Percentiles rank a stretch among this genome's conserved stretches.
Conservation (phyloP, 2,329 filamentous ascomycete species). For the Sporothrix luriei region DNA sequence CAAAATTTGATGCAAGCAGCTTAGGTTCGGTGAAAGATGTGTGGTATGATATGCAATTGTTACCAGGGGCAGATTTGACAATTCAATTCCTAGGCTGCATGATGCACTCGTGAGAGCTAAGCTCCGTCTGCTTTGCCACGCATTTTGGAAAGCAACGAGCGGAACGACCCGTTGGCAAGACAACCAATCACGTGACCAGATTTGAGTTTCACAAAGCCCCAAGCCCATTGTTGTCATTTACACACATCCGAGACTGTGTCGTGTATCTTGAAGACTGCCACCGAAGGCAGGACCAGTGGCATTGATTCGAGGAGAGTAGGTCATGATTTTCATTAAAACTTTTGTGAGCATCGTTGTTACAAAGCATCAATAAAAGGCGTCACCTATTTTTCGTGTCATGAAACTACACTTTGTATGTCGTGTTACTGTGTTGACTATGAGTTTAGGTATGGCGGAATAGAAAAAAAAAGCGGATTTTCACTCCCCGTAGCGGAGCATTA, state of each 20-base stretch:
- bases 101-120: not conserved
- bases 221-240: too few relatives aligned
- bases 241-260: not conserved
- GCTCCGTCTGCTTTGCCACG: not conserved
- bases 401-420: not conserved
- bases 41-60: not conserved
- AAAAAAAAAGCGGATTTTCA: not conserved
- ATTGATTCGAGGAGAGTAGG: not conserved
- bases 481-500: not conserved
- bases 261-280: not conserved
- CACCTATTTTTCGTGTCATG: not conserved
- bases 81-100: not conserved
- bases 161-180: constrained; percentile 26
- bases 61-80: too few relatives aligned
- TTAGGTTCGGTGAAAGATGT: too few relatives aligned
- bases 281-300: too few relatives aligned
- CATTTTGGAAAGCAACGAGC: not conserved
- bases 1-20: too few relatives aligned
- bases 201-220: too few relatives aligned
- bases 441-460: not conserved
- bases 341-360: not conserved
- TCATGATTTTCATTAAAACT: not conserved
- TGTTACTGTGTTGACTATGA: not conserved
- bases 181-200: constrained; percentile 24
- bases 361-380: not conserved